phyloP scores from a whole-genome alignment of 495 filamentous ascomycete genomes.

The Xylaria acuta region DNA sequence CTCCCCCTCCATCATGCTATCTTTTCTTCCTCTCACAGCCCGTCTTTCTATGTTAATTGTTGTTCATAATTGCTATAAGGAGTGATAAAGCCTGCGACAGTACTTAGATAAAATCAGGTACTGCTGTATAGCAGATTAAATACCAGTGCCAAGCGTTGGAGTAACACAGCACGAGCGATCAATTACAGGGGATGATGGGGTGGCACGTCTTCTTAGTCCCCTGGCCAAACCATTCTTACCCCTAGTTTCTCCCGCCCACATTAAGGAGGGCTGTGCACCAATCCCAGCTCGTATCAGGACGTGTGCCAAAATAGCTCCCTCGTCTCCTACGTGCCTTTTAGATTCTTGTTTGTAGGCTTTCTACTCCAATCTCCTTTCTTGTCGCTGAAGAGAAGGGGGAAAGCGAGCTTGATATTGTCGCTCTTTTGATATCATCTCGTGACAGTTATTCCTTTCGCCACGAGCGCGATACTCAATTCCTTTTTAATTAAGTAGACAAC shows the following conservation, averaged over 20 bases:
- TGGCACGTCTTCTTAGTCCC: not conserved
- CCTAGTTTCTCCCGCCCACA: conserved; percentile 14
- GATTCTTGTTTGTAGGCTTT: not conserved
- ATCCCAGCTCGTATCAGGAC: conserved; percentile 23
- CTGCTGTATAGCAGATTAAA: too few relatives aligned
- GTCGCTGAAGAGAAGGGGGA: conserved; percentile 1
- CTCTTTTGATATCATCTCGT: conserved; percentile 24
- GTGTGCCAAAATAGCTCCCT: conserved; percentile 24
- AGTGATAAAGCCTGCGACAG: not conserved
- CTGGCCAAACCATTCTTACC: conserved; percentile 15
- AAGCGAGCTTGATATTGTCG: conserved; percentile 14
- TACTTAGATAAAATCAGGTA: too few relatives aligned
- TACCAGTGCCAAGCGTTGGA: conserved; percentile 9
- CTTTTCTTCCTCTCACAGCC: not conserved
- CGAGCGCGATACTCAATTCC: not conserved
- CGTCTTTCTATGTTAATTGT: not conserved
- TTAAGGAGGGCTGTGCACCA: conserved; percentile 21
- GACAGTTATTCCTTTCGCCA: not conserved
- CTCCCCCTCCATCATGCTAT: not conserved
- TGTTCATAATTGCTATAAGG: not conserved
- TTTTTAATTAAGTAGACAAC: not conserved
- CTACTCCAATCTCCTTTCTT: conserved; percentile 11
- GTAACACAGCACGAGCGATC: conserved; percentile 12
- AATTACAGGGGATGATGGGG: conserved; percentile 14
- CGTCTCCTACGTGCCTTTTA: conserved; percentile 8